phyloP scores from a whole-genome alignment of 306 rosid genomes.

The Vicia sativa region DNA sequence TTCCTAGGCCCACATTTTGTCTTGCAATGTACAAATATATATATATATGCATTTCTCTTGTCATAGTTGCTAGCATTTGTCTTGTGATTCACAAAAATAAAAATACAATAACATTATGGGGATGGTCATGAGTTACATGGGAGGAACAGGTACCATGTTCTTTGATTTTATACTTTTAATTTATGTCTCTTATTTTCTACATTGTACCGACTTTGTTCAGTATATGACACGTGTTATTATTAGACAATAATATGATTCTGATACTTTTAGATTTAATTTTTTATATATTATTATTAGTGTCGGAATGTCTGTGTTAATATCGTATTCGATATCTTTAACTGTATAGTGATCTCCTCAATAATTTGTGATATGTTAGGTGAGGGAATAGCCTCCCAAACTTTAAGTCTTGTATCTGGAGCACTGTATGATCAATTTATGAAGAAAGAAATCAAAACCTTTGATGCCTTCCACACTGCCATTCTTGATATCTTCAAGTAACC shows the following conservation, averaged over 20 bases:
- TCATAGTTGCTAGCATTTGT: slow-evolving; percentile 21
- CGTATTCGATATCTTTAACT: background rate
- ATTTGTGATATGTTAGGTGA: slow-evolving; percentile 37
- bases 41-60: slow-evolving; percentile 7
- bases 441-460: slow-evolving; percentile 19
- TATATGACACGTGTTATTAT: background rate
- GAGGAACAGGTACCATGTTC: slow-evolving; percentile 46
- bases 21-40: slow-evolving; percentile 17
- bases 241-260: background rate
- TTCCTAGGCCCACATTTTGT: slow-evolving; percentile 15
- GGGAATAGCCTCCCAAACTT: slow-evolving; percentile 32
- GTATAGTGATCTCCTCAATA: no score
- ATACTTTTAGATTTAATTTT: no score
- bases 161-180: background rate
- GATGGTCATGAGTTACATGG: slow-evolving; percentile 50
- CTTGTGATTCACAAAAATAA: slow-evolving; percentile 26
- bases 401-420: slow-evolving; percentile 29
- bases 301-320: background rate
- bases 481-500: slow-evolving; percentile 69
- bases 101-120: slow-evolving; percentile 52
- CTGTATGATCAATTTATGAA: slow-evolving; percentile 46
- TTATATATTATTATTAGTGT: background rate
- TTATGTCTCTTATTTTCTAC: background rate
- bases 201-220: accelerated
- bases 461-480: slow-evolving; percentile 51